Conservation (phyloP, 2,329 filamentous ascomycete genomes). For the Fusarium torreyae region DNA sequence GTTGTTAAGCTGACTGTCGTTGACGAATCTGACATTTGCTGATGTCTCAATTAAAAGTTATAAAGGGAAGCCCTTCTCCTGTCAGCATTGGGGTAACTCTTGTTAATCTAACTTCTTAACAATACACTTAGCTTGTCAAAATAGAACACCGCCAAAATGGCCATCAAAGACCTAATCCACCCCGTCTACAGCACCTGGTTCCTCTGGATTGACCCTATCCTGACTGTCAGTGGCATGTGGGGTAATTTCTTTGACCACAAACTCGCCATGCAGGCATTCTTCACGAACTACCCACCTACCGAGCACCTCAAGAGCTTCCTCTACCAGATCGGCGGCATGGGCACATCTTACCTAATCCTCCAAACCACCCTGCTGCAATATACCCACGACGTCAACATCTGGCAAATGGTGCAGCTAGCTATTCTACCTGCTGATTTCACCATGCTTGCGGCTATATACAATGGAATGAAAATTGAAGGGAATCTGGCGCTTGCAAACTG, state of each 20-base stretch:
- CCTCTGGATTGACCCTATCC: constrained; percentile 45
- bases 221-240: constrained; percentile 39
- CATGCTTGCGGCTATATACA: constrained; percentile 37
- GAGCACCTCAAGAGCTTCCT: constrained; percentile 37
- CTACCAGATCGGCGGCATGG: constrained; percentile 48
- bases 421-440: constrained; percentile 44
- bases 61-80: too few species aligned
- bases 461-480: constrained; percentile 24
- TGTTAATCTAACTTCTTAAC: too few species aligned
- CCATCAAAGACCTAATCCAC: constrained; percentile 33
- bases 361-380: constrained; percentile 33
- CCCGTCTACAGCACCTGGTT: constrained; percentile 41
- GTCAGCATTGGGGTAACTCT: too few species aligned
- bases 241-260: constrained; percentile 40
- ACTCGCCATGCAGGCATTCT: constrained; percentile 32
- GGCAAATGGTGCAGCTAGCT: constrained; percentile 41
- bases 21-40: background rate
- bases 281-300: constrained; percentile 14
- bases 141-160: background rate
- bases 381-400: constrained; percentile 42
- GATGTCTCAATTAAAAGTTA: too few species aligned
- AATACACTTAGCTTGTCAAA: rapidly evolving
- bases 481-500: constrained; percentile 26
- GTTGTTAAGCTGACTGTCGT: constrained; percentile 8
- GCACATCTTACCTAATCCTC: constrained; percentile 31